Conservation (phyloP, 1,139 yeast species). For the Torulaspora globosa region DNA sequence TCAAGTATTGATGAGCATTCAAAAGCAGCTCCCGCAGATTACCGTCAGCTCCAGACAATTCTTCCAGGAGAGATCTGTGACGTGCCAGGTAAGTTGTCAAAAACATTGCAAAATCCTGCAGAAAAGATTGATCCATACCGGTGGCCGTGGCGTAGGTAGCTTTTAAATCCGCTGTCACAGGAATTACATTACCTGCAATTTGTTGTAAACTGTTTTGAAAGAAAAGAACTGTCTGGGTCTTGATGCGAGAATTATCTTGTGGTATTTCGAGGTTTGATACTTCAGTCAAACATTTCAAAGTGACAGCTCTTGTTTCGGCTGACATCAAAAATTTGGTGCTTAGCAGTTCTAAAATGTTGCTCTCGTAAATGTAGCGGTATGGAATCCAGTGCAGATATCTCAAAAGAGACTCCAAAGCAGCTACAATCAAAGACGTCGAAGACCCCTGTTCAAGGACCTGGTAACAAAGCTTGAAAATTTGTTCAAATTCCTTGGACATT, state of each 20-base stretch:
- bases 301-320: slow-evolving; percentile 73
- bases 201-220: slow-evolving; percentile 74
- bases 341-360: slow-evolving; percentile 68
- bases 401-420: slow-evolving; percentile 78
- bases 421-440: slow-evolving; percentile 73
- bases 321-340: slow-evolving; percentile 74
- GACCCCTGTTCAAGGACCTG: slow-evolving; percentile 88
- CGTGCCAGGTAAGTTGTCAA: slow-evolving; percentile 77
- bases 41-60: slow-evolving; percentile 41
- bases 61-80: slow-evolving; percentile 72
- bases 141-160: slow-evolving; percentile 70
- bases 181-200: slow-evolving; percentile 60
- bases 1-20: slow-evolving; percentile 72
- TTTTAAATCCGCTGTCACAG: slow-evolving; percentile 68
- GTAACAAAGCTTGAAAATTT: slow-evolving; percentile 85
- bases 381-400: slow-evolving; percentile 96
- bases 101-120: slow-evolving; percentile 93
- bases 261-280: slow-evolving; percentile 63
- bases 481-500: slow-evolving; percentile 87
- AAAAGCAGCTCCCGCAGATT: slow-evolving; percentile 56
- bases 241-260: slow-evolving; percentile 51
- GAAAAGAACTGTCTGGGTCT: slow-evolving; percentile 56
- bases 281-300: slow-evolving; percentile 91
- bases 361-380: slow-evolving; percentile 79
- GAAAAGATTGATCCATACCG: slow-evolving; percentile 84